Percentiles rank a stretch among this genome's conserved stretches.
phyloP scores from a whole-genome alignment of 768 basidiomycete genomes.

The Boletus pseudopeckii region DNA sequence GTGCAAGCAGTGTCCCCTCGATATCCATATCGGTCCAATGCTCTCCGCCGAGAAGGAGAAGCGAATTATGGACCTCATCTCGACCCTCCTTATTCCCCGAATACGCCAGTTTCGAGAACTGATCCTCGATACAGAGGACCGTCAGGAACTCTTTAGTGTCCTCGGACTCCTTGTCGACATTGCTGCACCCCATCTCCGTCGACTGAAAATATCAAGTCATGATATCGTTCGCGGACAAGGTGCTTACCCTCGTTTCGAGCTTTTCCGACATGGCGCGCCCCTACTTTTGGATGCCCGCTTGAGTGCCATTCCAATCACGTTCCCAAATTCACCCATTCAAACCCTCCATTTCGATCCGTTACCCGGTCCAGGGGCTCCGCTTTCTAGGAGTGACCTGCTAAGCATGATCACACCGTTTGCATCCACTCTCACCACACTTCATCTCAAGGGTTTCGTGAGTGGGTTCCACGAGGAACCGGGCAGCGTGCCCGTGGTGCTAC shows the following conservation, averaged over 20 bases:
- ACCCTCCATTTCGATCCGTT: conserved; percentile 36
- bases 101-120: conserved; percentile 31
- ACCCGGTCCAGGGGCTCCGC: conserved; percentile 28
- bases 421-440: conserved; percentile 28
- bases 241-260: conserved; percentile 26
- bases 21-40: conserved; percentile 31
- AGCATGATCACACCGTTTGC: conserved; percentile 29
- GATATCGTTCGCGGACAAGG: conserved; percentile 26
- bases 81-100: conserved; percentile 28
- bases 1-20: conserved; percentile 31
- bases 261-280: conserved; percentile 33
- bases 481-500: conserved; percentile 31
- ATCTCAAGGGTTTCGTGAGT: conserved; percentile 33
- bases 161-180: conserved; percentile 21
- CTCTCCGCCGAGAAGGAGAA: conserved; percentile 21
- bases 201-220: conserved; percentile 29
- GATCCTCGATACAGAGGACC: conserved; percentile 30
- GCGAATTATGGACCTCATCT: conserved; percentile 24
- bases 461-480: conserved; percentile 32
- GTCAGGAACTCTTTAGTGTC: conserved; percentile 26
- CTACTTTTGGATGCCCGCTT: conserved; percentile 31
- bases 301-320: conserved; percentile 32
- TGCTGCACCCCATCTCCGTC: conserved; percentile 26
- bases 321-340: conserved; percentile 25
- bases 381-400: conserved; percentile 26